Conservation (phyloP, 2,329 filamentous ascomycete species). For the Clonostachys sp. region DNA sequence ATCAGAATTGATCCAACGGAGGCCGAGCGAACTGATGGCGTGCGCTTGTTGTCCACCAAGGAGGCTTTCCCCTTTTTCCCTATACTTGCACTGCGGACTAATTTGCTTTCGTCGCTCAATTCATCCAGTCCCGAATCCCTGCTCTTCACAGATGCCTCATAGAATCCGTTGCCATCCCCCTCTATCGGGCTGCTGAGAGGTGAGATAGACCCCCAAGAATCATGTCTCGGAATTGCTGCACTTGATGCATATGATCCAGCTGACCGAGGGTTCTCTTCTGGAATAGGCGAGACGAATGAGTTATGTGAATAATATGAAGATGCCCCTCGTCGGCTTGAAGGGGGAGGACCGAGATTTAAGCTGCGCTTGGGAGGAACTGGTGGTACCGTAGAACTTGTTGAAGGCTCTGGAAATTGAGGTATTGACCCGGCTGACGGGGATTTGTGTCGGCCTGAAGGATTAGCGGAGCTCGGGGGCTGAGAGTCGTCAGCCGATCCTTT, state of each 20-base stretch:
- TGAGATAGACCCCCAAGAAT: constrained; percentile 42
- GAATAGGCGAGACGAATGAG: constrained; percentile 71
- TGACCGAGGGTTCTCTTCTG: constrained; percentile 60
- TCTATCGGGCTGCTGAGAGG: constrained; percentile 34
- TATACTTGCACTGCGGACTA: constrained; percentile 58
- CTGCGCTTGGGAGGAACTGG: constrained; percentile 28
- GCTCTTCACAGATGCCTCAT: constrained; percentile 44
- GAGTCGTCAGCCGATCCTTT: constrained; percentile 27
- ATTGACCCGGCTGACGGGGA: constrained; percentile 51
- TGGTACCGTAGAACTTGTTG: neutral
- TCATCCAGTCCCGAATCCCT: constrained; percentile 37
- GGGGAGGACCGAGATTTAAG: constrained; percentile 54
- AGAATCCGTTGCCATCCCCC: constrained; percentile 33
- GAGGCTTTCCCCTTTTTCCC: constrained; percentile 56
- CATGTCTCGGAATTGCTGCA: constrained; percentile 65
- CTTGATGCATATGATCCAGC: constrained; percentile 68
- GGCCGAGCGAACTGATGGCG: constrained; percentile 1
- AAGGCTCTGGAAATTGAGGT: constrained; percentile 51
- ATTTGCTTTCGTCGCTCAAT: constrained; percentile 47
- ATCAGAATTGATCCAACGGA: neutral
- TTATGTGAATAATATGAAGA: constrained; percentile 62
- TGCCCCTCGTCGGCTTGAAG: constrained; percentile 53
- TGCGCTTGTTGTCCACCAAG: constrained; percentile 36
- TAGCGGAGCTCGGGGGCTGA: constrained; percentile 38
- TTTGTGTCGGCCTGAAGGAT: constrained; percentile 44